phyloP scores from a whole-genome alignment of 129 eudicot species.

The Saposhnikovia divaricata region DNA sequence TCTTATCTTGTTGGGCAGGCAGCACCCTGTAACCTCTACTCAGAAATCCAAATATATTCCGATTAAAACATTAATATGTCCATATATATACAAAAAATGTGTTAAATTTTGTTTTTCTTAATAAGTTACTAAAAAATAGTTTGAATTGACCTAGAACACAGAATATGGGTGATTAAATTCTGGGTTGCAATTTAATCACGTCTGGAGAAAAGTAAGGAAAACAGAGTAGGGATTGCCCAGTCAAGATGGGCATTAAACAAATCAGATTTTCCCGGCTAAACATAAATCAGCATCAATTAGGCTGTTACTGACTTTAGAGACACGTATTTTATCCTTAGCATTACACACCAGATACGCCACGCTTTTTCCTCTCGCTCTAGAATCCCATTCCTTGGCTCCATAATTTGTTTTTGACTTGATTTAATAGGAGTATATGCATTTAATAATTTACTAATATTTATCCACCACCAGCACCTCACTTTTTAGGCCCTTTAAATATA shows the following conservation, averaged over 20 bases:
- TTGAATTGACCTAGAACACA: too few species aligned
- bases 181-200: too few species aligned
- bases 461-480: not conserved
- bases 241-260: not conserved
- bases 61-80: too few species aligned
- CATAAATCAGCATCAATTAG: not conserved
- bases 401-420: conserved; percentile 6
- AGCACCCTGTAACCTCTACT: too few species aligned
- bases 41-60: too few species aligned
- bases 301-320: not conserved
- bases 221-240: too few species aligned
- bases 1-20: too few species aligned
- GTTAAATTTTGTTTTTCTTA: too few species aligned
- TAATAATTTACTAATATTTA: not conserved
- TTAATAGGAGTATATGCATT: not conserved
- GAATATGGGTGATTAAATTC: too few species aligned
- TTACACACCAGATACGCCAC: not conserved
- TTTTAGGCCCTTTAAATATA: conserved; percentile 18
- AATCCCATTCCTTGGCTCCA: not conserved
- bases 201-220: too few species aligned
- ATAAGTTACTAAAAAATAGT: too few species aligned
- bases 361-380: not conserved
- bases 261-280: not conserved
- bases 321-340: not conserved
- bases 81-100: too few species aligned